Evolutionary conservation across 2,329 filamentous ascomycete genomes (phyloP), one percentile per base, ranked within the genome.

Genomic region (Aspergillus sp.): DNA sequence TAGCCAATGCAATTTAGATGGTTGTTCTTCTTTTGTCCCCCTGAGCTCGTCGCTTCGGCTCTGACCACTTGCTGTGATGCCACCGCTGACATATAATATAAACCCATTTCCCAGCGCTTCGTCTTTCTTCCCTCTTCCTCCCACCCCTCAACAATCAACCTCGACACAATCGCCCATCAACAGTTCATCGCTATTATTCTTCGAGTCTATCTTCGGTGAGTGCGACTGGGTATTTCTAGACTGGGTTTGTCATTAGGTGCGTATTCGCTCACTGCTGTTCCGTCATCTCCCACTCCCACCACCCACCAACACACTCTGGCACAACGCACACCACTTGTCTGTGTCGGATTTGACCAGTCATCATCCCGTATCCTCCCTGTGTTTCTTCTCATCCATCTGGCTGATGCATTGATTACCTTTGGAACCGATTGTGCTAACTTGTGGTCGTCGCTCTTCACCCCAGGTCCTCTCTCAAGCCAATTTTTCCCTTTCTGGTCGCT

Each of bases 11-110:
- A 37, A 17, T 37, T 37, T 30, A 30, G 10, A 30, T 30, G 25
- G 25, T 30, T 30, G 25, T 12, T 35, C 42, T 17, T 13, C 42
- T 43, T 41, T 32, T 39, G 15, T 32, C 19, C 46, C 32, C 41
- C 22, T 33, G 35, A 22, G 13, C 27, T 25, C 15, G 38, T 19
- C 32, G 46, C 25, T 48, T 12, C 25, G 37, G 20, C 42, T 49
- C 35, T 48, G 45, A 48, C 54, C 45, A 51, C 54, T 52, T 54
- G 45, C 57, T 56, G 54, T 58, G 58, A 64, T 63, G 57, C 57
- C 64, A 67, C 56, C 64, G 64, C 67, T 70, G 64, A 69, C 64
- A 60, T 62, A 39, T 39, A 39, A 39, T 39, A 19, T 37, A n/a
- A 37, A 37, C 54, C 53, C 53, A 54, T 55, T 53, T 56, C 54